Conservation (phyloP, 352 stramenopile genomes). For the Plasmopara viticola region DNA sequence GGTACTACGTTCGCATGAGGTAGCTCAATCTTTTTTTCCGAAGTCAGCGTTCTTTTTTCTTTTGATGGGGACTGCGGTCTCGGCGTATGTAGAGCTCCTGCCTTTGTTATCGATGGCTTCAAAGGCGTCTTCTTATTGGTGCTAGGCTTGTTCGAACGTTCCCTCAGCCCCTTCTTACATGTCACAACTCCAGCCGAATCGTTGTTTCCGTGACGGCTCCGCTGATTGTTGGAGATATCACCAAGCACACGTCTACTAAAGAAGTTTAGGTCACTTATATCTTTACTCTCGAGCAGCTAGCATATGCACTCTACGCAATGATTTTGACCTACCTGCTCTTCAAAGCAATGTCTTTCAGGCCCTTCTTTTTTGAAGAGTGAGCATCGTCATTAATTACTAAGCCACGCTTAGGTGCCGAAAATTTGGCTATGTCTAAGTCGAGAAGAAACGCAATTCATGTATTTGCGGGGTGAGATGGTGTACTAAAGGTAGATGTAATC, state of each 20-base stretch:
- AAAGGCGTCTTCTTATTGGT: constrained; percentile 19
- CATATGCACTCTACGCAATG: neutral
- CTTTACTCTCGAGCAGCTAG: neutral
- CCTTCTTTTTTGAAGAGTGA: constrained; percentile 30
- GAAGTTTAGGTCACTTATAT: neutral
- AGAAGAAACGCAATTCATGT: neutral
- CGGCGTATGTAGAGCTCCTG: neutral
- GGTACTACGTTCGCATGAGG: constrained; percentile 29
- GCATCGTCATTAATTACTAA: constrained; percentile 40
- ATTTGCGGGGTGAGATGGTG: neutral
- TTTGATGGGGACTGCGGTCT: constrained; percentile 8
- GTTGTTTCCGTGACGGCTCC: constrained; percentile 20
- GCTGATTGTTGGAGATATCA: constrained; percentile 77
- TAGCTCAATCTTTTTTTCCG: constrained; percentile 10
- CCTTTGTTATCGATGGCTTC: constrained; percentile 15
- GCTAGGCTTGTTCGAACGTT: constrained; percentile 20
- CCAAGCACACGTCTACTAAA: constrained; percentile 49
- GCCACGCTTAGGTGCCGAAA: constrained; percentile 27
- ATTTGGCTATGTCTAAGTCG: constrained; percentile 14
- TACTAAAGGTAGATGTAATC: neutral
- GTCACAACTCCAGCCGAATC: constrained; percentile 2
- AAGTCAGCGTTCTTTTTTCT: constrained; percentile 8
- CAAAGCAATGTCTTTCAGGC: constrained; percentile 23
- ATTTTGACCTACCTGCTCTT: constrained; percentile 36
- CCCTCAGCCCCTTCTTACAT: constrained; percentile 25